Evolutionary conservation across 2,329 filamentous ascomycete genomes (phyloP), one percentile per base, ranked within the genome.

Genomic region (Cladophialophora yegresii): DNA sequence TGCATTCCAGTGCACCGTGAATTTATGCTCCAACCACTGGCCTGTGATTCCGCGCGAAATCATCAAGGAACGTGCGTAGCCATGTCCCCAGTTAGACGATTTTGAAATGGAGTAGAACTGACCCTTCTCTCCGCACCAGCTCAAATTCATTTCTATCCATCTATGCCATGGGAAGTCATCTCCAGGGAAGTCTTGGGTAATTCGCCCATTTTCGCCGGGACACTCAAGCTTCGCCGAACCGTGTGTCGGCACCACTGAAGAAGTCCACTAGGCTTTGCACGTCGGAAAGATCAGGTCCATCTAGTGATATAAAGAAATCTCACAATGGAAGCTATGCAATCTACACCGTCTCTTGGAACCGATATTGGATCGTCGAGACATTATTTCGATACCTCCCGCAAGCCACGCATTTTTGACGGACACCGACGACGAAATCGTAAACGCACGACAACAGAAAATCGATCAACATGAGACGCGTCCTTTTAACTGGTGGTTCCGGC

Each of bases 401-500:
- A 23, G 49, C 47, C 28, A 32, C 22, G 36, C 33, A 57, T 43
- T 43, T 3, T 22, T 26, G 54, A 43, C 36, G 10, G n/a, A 43
- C 32, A n/a, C n/a, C n/a, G n/a, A n/a, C n/a, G n/a, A n/a, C n/a
- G n/a, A n/a, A n/a, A n/a, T n/a, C n/a, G n/a, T n/a, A 23, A 60
- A 26, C 28, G 22, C 32, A 54, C 58, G 33, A 36, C 20, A 40
- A 54, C 22, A 36, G 20, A 2, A 49, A 22, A 10, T 50, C 26
- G 45, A 50, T 49, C 5, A 50, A 12, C 26, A 59, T 50, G 56
- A 51, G 9, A 22, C 56, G 56, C 32, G 54, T 65, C 26, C 63
- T 66, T 13, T 33, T 63, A 16, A 63, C 63, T 3, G 66, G 66
- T 22, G 66, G 66, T 7, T 43, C 22, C 33, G 66, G 66, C 50